These are phyloP conservation scores for Fusarium transvaalense DNA, from an alignment of 2,329 filamentous ascomycete species.

Conservation along the genomic window DNA sequence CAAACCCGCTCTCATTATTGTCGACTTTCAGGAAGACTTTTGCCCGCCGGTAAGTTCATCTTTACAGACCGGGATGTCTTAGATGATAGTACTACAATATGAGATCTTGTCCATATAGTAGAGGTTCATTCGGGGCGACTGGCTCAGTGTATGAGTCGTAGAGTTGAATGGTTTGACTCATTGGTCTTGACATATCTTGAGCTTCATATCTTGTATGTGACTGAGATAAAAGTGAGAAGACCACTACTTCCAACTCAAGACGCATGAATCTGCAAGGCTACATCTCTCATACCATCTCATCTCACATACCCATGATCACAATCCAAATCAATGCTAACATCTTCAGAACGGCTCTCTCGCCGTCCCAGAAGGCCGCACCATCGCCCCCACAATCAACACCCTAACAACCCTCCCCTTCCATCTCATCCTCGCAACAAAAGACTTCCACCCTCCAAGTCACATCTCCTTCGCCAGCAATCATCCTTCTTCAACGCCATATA, in stretches of 20 bases:
- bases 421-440: constrained; percentile 86
- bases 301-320: too few species aligned
- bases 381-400: constrained; percentile 78
- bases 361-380: constrained; percentile 78
- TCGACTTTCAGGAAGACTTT: constrained; percentile 96
- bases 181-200: not conserved
- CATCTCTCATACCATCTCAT: too few species aligned
- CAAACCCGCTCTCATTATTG: constrained; percentile 72
- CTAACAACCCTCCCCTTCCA: constrained; percentile 79
- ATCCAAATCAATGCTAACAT: constrained; percentile 23
- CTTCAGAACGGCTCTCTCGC: constrained; percentile 85
- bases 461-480: constrained; percentile 92
- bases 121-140: not conserved
- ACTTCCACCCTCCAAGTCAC: constrained; percentile 87
- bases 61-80: not conserved
- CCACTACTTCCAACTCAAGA: not conserved
- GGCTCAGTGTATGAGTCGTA: not conserved
- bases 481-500: constrained; percentile 73
- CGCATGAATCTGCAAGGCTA: too few species aligned
- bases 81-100: not conserved
- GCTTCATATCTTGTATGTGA: not conserved
- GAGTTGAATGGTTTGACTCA: too few species aligned
- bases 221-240: not conserved
- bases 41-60: constrained; percentile 79
- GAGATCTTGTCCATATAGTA: not conserved